A percentile compares a stretch with the other conserved stretches of the same genome.
These are phyloP conservation scores for Casuarina cunninghamiana DNA, from an alignment of 306 rosid genomes.

Conservation along the genomic window DNA sequence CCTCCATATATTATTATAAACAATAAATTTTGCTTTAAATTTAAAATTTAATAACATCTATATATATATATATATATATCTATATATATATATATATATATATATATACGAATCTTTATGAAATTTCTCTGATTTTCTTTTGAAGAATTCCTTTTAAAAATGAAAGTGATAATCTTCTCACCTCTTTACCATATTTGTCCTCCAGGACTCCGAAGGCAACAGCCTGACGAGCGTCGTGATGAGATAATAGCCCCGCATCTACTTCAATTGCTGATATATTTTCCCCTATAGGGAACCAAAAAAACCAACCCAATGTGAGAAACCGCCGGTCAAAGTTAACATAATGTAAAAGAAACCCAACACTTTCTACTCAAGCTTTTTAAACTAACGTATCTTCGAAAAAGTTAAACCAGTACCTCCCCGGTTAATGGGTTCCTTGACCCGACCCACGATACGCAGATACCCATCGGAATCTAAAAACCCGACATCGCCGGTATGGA, in stretches of 20 bases:
- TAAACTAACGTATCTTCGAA: no score
- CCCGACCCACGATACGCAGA: slow-evolving; percentile 90
- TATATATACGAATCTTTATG: no score
- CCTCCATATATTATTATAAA: no score
- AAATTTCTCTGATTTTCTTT: no score
- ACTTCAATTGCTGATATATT: slow-evolving; percentile 96
- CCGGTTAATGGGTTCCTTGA: slow-evolving; percentile 89
- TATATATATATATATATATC: no score
- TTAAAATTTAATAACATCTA: no score
- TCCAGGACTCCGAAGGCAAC: slow-evolving; percentile 91
- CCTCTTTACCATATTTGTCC: slow-evolving; percentile 94
- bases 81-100: no score
- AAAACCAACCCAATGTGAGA: background rate
- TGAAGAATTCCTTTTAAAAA: no score
- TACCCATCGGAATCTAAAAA: slow-evolving; percentile 75
- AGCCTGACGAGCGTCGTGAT: slow-evolving; percentile 68
- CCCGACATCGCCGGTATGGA: slow-evolving; percentile 87
- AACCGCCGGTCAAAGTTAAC: background rate
- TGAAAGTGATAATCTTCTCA: background rate
- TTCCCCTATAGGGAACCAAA: slow-evolving; percentile 40
- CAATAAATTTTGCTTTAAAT: no score
- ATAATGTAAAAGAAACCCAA: no score
- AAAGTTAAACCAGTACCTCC: slow-evolving; percentile 54
- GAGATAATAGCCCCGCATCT: slow-evolving; percentile 72
- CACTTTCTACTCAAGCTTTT: no score